These are phyloP conservation scores for Leishmania guyanensis DNA, from an alignment of 208 protist genomes.

Conservation along the genomic window DNA sequence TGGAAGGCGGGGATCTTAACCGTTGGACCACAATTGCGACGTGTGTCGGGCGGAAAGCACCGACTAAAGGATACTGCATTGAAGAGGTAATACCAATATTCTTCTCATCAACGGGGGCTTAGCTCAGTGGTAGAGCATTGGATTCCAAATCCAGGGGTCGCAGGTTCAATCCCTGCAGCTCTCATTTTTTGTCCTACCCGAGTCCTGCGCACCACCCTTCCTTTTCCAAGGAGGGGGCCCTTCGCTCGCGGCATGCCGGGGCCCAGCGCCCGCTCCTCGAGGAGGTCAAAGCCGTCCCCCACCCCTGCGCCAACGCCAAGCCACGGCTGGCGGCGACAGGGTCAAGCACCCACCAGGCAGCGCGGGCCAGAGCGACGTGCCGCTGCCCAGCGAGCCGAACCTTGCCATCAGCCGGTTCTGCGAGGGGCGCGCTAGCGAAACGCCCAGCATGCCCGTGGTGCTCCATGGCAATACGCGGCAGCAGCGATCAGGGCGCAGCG, in stretches of 20 bases:
- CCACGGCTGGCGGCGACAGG: background rate
- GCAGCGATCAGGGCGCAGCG: slow-evolving; percentile 2
- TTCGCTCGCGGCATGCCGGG: background rate
- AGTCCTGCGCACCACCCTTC: too few species aligned
- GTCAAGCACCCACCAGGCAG: too few species aligned
- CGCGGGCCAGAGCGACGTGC: background rate
- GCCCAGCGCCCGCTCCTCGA: background rate
- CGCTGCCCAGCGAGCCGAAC: background rate
- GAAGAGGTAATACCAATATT: too few species aligned
- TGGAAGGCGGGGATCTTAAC: too few species aligned
- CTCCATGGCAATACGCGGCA: slow-evolving; percentile 1
- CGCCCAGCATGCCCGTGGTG: slow-evolving; percentile 25
- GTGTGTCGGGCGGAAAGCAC: too few species aligned
- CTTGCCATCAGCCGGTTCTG: slow-evolving; percentile 23
- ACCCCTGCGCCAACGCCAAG: background rate
- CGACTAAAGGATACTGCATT: too few species aligned
- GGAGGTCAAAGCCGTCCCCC: too few species aligned
- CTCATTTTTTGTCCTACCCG: slow-evolving; percentile 1
- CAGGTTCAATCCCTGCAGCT: slow-evolving; percentile 10
- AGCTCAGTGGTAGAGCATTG: slow-evolving; percentile 13
- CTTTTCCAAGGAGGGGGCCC: background rate
- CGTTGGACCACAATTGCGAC: too few species aligned
- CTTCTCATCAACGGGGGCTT: background rate
- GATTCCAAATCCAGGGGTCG: slow-evolving; percentile 12
- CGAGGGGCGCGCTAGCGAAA: slow-evolving; percentile 21